phyloP scores from a whole-genome alignment of 1,284 basidiomycete genomes.

The Ceratobasidium sp. region DNA sequence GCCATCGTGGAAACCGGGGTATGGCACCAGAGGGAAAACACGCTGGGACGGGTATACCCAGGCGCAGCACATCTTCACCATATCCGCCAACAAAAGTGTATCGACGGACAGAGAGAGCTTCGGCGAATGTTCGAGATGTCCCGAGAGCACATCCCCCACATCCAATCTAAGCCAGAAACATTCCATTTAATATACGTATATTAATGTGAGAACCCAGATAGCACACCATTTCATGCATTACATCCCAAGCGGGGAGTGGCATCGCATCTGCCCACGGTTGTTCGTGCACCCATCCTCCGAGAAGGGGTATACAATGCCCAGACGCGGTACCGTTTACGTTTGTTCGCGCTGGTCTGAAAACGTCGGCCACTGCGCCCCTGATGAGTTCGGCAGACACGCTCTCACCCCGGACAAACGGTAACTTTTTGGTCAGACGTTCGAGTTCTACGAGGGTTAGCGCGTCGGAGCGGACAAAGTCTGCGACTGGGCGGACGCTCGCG shows the following conservation, averaged over 20 bases:
- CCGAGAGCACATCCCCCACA: conserved; percentile 43
- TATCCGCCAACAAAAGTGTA: conserved; percentile 31
- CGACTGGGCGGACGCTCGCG: not conserved
- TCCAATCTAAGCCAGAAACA: conserved; percentile 8
- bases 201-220: not conserved
- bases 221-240: conserved; percentile 39
- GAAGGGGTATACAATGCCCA: conserved; percentile 11
- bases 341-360: conserved; percentile 2
- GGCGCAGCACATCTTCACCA: conserved; percentile 11
- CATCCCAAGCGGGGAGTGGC: conserved; percentile 31
- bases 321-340: not conserved
- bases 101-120: conserved; percentile 34
- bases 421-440: conserved; percentile 20
- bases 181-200: not conserved
- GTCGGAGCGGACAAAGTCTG: conserved; percentile 23
- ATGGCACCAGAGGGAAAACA: conserved; percentile 28
- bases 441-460: conserved; percentile 28
- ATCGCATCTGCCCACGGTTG: conserved; percentile 25
- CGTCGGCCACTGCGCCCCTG: conserved; percentile 38
- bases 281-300: conserved; percentile 39
- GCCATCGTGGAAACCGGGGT: conserved; percentile 42
- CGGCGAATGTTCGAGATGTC: conserved; percentile 27
- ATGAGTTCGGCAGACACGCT: conserved; percentile 40
- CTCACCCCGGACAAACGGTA: conserved; percentile 39
- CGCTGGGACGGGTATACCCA: conserved; percentile 24